Base-by-base conservation (phyloP, 2,329 filamentous ascomycete genomes). In the Gliomastix tumulicola region DNA sequence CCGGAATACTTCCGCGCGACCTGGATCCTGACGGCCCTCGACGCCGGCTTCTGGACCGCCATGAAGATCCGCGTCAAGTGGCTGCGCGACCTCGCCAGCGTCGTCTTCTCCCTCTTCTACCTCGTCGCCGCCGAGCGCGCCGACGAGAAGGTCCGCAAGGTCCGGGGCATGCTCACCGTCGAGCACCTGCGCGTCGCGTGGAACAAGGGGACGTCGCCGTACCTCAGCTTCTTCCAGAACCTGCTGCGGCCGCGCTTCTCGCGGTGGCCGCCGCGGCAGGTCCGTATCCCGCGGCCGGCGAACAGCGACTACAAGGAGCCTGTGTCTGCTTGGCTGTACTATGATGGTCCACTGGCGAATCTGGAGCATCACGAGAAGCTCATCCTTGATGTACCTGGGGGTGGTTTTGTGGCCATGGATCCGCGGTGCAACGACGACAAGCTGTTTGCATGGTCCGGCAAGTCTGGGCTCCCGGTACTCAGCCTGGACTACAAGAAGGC, bases 1-100 rank as follows among this genome's bases (percentile, higher is more conserved):
- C 74, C 87, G 35, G 81, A 85, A 20, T 98, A 94, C 65, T 98
- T 95, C 59, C 82, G 92, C 34, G 92, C 92, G 38, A 98, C 92
- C 55, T 98, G 92, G 92, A 78, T 97, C 13, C 81, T 92, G 36
- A 98, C 92, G 0, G 92, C 88, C 0, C 65, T 98, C 42, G 92
- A 98, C 51, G 92, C 92, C 6, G 92, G 92, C 2, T 98, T 96
- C 60, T 98, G 92, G 92, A 95, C 88, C 0, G 92, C 92, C 22
- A 98, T 98, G 92, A 83, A 80, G 50, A 89, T 98, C 44, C 77
- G 76, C 33, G 57, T 56, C 36, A 88, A 84, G 50, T 89, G 85
- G 78, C 48, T 95, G 30, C 74, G 88, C 27, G 89, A 97, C 55
- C 55, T 95, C 12, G 77, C 84, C 9, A 88, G 87, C 54, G 70